Evolutionary conservation across 129 eudicot genomes (phyloP), one percentile per base, ranked within the genome.

Genomic region (Lactuca saligna): DNA sequence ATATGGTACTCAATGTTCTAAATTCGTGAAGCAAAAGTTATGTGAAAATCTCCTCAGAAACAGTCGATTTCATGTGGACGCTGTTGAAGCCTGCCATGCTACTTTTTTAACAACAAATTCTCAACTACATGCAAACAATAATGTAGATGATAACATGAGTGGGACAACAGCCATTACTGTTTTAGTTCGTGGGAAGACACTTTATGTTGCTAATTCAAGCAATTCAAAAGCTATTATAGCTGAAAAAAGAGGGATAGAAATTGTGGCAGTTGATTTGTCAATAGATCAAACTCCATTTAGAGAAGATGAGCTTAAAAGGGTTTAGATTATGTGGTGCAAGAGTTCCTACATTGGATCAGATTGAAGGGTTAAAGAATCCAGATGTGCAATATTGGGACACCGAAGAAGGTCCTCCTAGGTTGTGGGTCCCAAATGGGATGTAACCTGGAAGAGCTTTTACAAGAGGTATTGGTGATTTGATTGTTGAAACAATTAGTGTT

Each of bases 361-460:
- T 93, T 63, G 98, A 93, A 89, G 98, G 98, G 54, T 69, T 93
- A 50, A 93, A 93, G 77, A 85, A 87, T 71, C 92, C 97, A 29
- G 88, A 89, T 54, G 92, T 93, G 66, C 97, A 82, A 75, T 93
- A 97, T 80, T 93, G 98, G 98, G 97, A 80, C 6, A 89, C 95
- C 46, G 98, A 89, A 89, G 98, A 93, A 82, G 95, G 89, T 85
- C 98, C 98, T 57, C 98, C 98, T 71, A 87, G 98, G 73, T 55
- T 93, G 61, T 93, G 98, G 98, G 98, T 93, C 69, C 95, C 78
- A 37, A 87, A 89, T 71, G 98, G 98, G 78, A 87, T 93, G 97
- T 93, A 89, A 71, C 98, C 98, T 10, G 98, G 98, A 39, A 93
- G 97, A 3, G 98, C 98, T 42, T 93, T 93, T 61, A 89, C 98